Conservation (phyloP, 1,284 basidiomycete species). For the Filobasidium uniguttulatum region DNA sequence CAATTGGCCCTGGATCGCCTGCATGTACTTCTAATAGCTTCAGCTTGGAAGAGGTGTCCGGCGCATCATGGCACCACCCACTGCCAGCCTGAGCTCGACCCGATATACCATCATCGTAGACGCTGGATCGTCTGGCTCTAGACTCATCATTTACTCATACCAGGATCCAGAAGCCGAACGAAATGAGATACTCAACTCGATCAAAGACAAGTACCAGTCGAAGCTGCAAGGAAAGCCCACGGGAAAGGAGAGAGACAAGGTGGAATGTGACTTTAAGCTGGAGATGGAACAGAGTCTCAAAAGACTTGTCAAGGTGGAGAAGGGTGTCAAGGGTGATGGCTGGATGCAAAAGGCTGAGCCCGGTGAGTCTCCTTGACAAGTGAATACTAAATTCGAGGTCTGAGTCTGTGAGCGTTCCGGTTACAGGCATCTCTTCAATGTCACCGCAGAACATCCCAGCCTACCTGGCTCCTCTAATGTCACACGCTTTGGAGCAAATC, state of each 20-base stretch:
- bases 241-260: slow-evolving; percentile 25
- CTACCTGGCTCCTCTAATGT: slow-evolving; percentile 71
- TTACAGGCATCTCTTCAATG: slow-evolving; percentile 71
- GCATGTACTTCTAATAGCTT: too few species aligned
- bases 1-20: too few species aligned
- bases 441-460: slow-evolving; percentile 53
- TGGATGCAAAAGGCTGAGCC: slow-evolving; percentile 92
- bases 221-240: slow-evolving; percentile 28
- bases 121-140: slow-evolving; percentile 91
- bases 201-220: slow-evolving; percentile 18
- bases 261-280: slow-evolving; percentile 23
- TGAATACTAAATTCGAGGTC: not conserved
- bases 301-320: slow-evolving; percentile 70
- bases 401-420: not conserved
- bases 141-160: slow-evolving; percentile 97
- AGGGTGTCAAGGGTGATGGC: slow-evolving; percentile 66
- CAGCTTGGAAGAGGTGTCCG: too few species aligned
- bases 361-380: slow-evolving; percentile 45
- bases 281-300: slow-evolving; percentile 31
- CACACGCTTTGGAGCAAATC: slow-evolving; percentile 67
- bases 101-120: slow-evolving; percentile 94
- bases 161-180: slow-evolving; percentile 54
- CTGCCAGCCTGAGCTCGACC: slow-evolving; percentile 45
- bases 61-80: slow-evolving; percentile 35
- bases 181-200: slow-evolving; percentile 32